These are phyloP conservation scores for Lantana camara DNA, from an alignment of 257 asterid genomes.

Conservation along the genomic window DNA sequence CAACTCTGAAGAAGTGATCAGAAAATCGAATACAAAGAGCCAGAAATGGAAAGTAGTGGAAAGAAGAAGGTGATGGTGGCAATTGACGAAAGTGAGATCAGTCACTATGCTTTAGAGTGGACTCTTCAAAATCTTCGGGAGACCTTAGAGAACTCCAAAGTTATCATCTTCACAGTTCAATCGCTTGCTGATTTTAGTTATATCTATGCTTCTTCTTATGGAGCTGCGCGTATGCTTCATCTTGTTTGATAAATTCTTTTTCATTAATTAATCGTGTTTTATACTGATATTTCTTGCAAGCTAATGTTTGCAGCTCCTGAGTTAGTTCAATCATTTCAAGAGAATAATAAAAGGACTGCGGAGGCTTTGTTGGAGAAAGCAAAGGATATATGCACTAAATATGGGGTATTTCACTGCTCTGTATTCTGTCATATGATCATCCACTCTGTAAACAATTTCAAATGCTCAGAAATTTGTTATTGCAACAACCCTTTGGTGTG, in stretches of 20 bases:
- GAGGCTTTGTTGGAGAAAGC: constrained; percentile 49
- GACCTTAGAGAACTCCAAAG: constrained; percentile 32
- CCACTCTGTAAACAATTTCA: too few species aligned
- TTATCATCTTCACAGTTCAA: constrained; percentile 55
- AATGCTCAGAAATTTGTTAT: too few species aligned
- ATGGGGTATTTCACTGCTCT: constrained; percentile 50
- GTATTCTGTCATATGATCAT: not conserved
- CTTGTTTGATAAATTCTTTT: not conserved
- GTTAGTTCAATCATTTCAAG: constrained; percentile 39
- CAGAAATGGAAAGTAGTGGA: constrained; percentile 25
- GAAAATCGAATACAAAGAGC: not conserved
- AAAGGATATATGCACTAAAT: constrained; percentile 41
- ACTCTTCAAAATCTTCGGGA: constrained; percentile 42
- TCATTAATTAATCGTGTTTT: not conserved
- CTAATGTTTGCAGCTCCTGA: constrained; percentile 47
- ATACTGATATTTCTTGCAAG: not conserved
- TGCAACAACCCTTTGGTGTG: not conserved
- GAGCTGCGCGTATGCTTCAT: constrained; percentile 52
- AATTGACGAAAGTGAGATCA: constrained; percentile 61
- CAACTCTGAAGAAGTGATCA: not conserved
- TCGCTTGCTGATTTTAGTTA: constrained; percentile 42
- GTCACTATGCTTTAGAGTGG: constrained; percentile 65
- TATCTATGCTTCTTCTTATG: constrained; percentile 55
- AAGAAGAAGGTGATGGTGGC: constrained; percentile 77
- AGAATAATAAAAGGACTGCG: constrained; percentile 39